Evolutionary conservation across 1,284 basidiomycete species (phyloP).

Genomic region (Leccinum solheimii): DNA sequence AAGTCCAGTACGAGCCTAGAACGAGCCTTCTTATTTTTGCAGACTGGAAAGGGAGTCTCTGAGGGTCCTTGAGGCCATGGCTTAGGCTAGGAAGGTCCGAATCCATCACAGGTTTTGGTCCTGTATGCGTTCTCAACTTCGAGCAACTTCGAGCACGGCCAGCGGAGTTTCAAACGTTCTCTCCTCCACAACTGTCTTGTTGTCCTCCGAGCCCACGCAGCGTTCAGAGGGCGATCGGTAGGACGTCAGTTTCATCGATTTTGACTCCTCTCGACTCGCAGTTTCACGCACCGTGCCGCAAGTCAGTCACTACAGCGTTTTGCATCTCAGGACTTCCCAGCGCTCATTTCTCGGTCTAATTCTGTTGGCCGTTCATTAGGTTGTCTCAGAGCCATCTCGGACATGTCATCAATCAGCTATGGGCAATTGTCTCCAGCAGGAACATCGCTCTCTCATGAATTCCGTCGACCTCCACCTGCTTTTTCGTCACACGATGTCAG

Average conservation of each 20-base stretch:
- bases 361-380: conserved; percentile 9
- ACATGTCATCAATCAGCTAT: conserved; percentile 31
- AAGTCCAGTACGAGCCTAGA: conserved; percentile 71
- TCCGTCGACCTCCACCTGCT: conserved; percentile 29
- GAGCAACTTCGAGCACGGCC: conserved; percentile 12
- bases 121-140: conserved; percentile 3
- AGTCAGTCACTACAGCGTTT: conserved; percentile 2
- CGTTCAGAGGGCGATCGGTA: conserved; percentile 12
- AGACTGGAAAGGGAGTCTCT: conserved; percentile 54
- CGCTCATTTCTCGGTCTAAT: conserved; percentile 11
- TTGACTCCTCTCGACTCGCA: conserved; percentile 2
- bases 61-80: conserved; percentile 46
- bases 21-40: conserved; percentile 52
- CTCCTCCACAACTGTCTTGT: conserved; percentile 22
- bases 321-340: conserved; percentile 7
- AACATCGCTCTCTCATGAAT: conserved; percentile 28
- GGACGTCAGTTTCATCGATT: conserved; percentile 2
- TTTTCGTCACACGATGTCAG: conserved; percentile 36
- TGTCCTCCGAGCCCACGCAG: conserved; percentile 12
- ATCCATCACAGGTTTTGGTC: conserved; percentile 27
- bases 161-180: conserved; percentile 36
- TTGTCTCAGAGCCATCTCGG: conserved; percentile 7
- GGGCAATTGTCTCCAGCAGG: conserved; percentile 30
- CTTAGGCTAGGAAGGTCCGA: conserved; percentile 8
- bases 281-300: conserved; percentile 11